Evolutionary conservation across 2,329 filamentous ascomycete genomes (phyloP), one percentile per base, ranked within the genome.

Genomic region (Celoporthe dispersa): DNA sequence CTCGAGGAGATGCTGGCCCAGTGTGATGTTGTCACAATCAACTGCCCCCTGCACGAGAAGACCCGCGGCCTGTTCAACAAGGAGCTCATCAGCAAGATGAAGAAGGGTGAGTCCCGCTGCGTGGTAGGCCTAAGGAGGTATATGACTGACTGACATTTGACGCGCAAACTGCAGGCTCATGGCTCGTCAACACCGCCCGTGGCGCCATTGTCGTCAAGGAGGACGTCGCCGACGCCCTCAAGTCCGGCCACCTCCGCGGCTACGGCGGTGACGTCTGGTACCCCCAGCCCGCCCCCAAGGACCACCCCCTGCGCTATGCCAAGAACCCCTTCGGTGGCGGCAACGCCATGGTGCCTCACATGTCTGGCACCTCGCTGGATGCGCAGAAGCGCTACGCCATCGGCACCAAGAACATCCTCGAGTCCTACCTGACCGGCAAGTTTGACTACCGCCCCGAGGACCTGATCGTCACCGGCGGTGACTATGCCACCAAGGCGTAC

Each of bases 141-240:
- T 62, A 48, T 64, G 33, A 53, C 65, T 65, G 31, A 25, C 25
- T 55, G n/a, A 63, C n/a, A 25, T 48, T n/a, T 48, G 41, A 48
- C 37, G 3, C 60, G 25, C 60, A 25, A n/a, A 16, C 12, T 57
- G 53, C 51, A 92, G 92, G 94, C 78, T 92, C 94, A 55, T 98
- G 96, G 93, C 92, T 99, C 80, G 86, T 99, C 86, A 99, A 99
- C 91, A 99, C 96, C 44, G 96, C 96, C 76, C 96, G 96, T 82
- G 96, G 96, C 78, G 96, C 96, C 83, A 99, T 99, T 80, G 94
- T 99, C 77, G 95, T 98, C 85, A 98, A 98, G 90, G 95, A 98
- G 85, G 96, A 98, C 77, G 96, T 99, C 69, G 96, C 96, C 73
- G 94, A 92, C 37, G 96, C 96, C 64, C 89, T 99, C 81, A 94